Evolutionary conservation across 371 early-diverging fungal genomes (phyloP).

Genomic region (Lichtheimia ornata): DNA sequence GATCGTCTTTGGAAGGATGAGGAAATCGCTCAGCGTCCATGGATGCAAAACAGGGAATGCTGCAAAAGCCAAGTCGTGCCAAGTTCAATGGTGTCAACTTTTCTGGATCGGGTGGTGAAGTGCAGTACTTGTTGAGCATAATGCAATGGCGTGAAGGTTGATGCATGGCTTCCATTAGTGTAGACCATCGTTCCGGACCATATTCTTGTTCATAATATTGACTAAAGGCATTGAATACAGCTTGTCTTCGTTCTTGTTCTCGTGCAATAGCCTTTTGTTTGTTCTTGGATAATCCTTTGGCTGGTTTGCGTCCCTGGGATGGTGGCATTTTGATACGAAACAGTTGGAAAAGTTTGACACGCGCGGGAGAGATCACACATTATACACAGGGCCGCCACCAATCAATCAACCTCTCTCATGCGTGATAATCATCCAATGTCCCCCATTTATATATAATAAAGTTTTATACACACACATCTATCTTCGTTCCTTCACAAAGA

Average conservation of each 20-base stretch:
- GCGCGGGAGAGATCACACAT: too few relatives aligned
- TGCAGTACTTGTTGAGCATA: conserved; percentile 55
- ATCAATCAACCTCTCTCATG: too few relatives aligned
- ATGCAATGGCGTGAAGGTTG: conserved; percentile 48
- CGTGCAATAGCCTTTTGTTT: conserved; percentile 36
- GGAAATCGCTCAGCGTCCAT: conserved; percentile 36
- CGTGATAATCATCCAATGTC: too few relatives aligned
- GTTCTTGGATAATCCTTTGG: conserved; percentile 35
- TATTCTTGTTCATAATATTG: conserved; percentile 47
- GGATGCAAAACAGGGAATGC: conserved; percentile 43
- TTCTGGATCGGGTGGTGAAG: conserved; percentile 15
- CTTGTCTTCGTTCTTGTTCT: conserved; percentile 33
- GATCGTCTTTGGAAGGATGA: conserved; percentile 35
- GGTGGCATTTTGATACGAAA: background rate
- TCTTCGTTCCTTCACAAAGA: conserved; percentile 82
- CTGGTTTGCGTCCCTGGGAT: background rate
- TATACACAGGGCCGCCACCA: too few relatives aligned
- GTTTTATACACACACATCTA: conserved; percentile 25
- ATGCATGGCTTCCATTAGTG: conserved; percentile 44
- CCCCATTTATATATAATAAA: too few relatives aligned
- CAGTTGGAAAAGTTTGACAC: too few relatives aligned
- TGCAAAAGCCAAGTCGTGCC: conserved; percentile 31
- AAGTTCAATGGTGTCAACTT: conserved; percentile 28
- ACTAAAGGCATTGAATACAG: conserved; percentile 39
- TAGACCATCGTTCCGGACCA: conserved; percentile 55